Base-by-base conservation (phyloP, 2,329 filamentous ascomycete species). In the Coniochaeta sp. region DNA sequence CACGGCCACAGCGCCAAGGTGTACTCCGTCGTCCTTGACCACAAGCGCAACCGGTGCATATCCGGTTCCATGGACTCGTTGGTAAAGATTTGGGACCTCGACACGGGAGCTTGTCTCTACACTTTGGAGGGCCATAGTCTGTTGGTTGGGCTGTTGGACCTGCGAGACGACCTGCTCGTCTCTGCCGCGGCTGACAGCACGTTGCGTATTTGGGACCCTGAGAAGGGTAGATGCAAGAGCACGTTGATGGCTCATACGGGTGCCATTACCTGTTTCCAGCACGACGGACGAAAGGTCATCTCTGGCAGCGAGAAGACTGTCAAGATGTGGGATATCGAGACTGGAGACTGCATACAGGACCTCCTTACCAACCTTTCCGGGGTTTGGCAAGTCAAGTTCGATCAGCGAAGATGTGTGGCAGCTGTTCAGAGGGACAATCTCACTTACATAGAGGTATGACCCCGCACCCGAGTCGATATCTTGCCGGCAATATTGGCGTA, bases 361-460 rank as follows among this genome's bases (percentile, higher is more conserved):
- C 82, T 99, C 47, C 80, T 99, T 69, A 96, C 91, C 16, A 93
- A 97, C 69, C 81, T 99, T 38, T 93, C 89, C 66, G 93, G 93
- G n/a, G 95, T 99, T 8, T 99, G 95, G 95, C 95, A 99, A 77
- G 95, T 99, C 69, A 95, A 95, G 69, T 99, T 99, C 76, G 93
- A 99, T 69, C 91, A 96, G 71, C 84, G 95, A 66, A 85, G 93
- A 72, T 99, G 95, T 72, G 95, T 99, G 60, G 95, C 95, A 62
- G 95, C 95, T 52, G 95, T 99, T 60, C 95, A 99, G 79, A 85
- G 95, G 60, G 91, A 96, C 65, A 88, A 87, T 68, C 77, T 96
- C 68, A 99, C 95, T 22, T 99, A 96, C 73, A 92, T 99, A 61
- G 95, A 99, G 85, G 95, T 96, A 73, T 78, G 86, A 36, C 34